Evolutionary conservation across 2,329 filamentous ascomycete species (phyloP).

Genomic region (Alternaria sp.): DNA sequence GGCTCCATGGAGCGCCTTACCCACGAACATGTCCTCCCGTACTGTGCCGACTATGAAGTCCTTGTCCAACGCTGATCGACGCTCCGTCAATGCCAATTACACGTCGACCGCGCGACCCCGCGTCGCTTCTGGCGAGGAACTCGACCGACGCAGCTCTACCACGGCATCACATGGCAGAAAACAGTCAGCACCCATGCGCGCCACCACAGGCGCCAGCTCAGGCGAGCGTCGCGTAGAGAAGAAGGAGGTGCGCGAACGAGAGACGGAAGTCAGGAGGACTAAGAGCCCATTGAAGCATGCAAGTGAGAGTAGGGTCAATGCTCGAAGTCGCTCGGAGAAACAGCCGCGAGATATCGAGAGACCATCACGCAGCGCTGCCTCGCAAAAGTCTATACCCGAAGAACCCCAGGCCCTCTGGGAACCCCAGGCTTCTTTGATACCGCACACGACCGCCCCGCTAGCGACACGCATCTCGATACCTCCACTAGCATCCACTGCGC

Average conservation of each 20-base stretch:
- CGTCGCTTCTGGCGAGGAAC: constrained; percentile 48
- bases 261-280: constrained; percentile 47
- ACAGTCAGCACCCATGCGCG: constrained; percentile 34
- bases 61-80: constrained; percentile 43
- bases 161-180: constrained; percentile 44
- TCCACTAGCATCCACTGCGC: constrained; percentile 71
- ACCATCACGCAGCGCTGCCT: constrained; percentile 31
- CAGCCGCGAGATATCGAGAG: constrained; percentile 37
- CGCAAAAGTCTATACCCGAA: constrained; percentile 37
- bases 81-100: constrained; percentile 44
- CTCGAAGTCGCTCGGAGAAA: constrained; percentile 46
- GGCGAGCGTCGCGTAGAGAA: constrained; percentile 49
- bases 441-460: constrained; percentile 74
- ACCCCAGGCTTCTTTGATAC: constrained; percentile 78
- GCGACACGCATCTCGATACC: constrained; percentile 72
- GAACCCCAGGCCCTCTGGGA: constrained; percentile 68
- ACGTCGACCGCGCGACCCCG: constrained; percentile 49
- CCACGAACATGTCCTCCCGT: constrained; percentile 46
- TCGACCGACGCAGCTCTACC: constrained; percentile 35
- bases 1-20: constrained; percentile 38
- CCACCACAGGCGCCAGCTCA: constrained; percentile 21
- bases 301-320: constrained; percentile 45
- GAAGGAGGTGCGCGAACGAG: constrained; percentile 48
- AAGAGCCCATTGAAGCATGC: constrained; percentile 51
- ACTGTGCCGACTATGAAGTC: constrained; percentile 43